These are phyloP conservation scores for Collybia mongolica DNA, from an alignment of 768 basidiomycete species.

Conservation along the genomic window DNA sequence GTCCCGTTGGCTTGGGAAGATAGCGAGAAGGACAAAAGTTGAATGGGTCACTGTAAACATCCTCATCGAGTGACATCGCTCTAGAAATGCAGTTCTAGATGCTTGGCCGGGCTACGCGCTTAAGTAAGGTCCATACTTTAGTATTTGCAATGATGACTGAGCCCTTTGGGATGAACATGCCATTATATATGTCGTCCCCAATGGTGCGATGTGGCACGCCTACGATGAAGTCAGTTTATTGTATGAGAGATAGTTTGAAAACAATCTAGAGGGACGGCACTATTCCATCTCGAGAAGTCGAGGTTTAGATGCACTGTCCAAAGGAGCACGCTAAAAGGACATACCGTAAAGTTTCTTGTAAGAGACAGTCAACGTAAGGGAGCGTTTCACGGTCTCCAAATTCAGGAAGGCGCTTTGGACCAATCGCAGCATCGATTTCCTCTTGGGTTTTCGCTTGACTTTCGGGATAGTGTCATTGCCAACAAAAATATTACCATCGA, in stretches of 20 bases:
- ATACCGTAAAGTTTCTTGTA: slow-evolving; percentile 26
- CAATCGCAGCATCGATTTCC: slow-evolving; percentile 39
- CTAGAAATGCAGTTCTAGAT: slow-evolving; percentile 6
- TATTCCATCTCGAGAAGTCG: not conserved
- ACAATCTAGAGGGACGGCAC: not conserved
- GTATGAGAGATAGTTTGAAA: not conserved
- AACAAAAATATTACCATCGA: slow-evolving; percentile 33
- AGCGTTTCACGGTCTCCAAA: slow-evolving; percentile 26
- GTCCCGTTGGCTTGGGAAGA: slow-evolving; percentile 15
- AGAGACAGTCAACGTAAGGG: slow-evolving; percentile 35
- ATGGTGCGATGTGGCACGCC: slow-evolving; percentile 22
- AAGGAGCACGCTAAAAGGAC: not conserved
- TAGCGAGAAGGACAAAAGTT: slow-evolving; percentile 25
- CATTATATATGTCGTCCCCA: slow-evolving; percentile 28
- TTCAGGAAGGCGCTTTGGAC: slow-evolving; percentile 32
- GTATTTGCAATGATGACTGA: slow-evolving; percentile 26
- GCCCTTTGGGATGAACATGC: slow-evolving; percentile 35
- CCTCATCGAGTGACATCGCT: slow-evolving; percentile 23
- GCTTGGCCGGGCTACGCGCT: too few relatives aligned
- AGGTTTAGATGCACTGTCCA: not conserved
- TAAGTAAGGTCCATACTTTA: too few relatives aligned
- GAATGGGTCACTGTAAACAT: slow-evolving; percentile 19
- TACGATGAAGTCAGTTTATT: not conserved
- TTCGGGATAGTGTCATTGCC: slow-evolving; percentile 37
- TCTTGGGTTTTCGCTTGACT: too few relatives aligned